phyloP scores from a whole-genome alignment of 1,139 yeast species.

The Williopsis jadinii region DNA sequence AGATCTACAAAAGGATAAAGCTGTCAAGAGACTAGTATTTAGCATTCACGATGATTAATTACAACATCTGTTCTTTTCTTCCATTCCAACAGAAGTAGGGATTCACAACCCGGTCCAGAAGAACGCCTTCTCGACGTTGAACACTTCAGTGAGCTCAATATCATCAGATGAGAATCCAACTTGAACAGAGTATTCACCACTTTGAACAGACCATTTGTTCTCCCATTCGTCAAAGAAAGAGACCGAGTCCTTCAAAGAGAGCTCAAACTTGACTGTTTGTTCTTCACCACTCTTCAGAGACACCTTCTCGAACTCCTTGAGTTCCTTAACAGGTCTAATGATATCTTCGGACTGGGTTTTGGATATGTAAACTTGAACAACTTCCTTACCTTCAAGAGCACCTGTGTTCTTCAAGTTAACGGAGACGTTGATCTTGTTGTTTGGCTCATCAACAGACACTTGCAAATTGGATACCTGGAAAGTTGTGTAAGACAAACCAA shows the following conservation, averaged over 20 bases:
- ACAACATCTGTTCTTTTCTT: background rate
- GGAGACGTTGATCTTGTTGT: slow-evolving; percentile 29
- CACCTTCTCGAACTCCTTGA: slow-evolving; percentile 48
- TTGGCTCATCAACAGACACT: slow-evolving; percentile 19
- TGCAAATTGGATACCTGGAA: slow-evolving; percentile 30
- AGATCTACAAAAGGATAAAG: slow-evolving; percentile 14
- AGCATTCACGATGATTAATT: slow-evolving; percentile 5
- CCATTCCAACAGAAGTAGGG: background rate
- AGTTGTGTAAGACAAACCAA: slow-evolving; percentile 50
- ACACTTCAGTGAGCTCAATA: slow-evolving; percentile 20
- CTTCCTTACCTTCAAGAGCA: slow-evolving; percentile 34
- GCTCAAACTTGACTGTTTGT: slow-evolving; percentile 28
- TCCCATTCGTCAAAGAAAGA: slow-evolving; percentile 47
- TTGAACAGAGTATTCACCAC: slow-evolving; percentile 40
- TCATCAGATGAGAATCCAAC: slow-evolving; percentile 36
- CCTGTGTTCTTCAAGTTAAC: slow-evolving; percentile 40
- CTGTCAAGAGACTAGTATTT: slow-evolving; percentile 18
- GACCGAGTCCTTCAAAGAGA: slow-evolving; percentile 42
- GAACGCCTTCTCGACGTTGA: slow-evolving; percentile 22
- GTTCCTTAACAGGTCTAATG: slow-evolving; percentile 48
- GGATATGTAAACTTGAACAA: slow-evolving; percentile 37
- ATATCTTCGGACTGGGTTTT: slow-evolving; percentile 32
- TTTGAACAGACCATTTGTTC: slow-evolving; percentile 44
- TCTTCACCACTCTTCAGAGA: slow-evolving; percentile 35
- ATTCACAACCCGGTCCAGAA: slow-evolving; percentile 20